Conservation (phyloP, 148 eudicot species). For the Amaranthus hypochondriacus region DNA sequence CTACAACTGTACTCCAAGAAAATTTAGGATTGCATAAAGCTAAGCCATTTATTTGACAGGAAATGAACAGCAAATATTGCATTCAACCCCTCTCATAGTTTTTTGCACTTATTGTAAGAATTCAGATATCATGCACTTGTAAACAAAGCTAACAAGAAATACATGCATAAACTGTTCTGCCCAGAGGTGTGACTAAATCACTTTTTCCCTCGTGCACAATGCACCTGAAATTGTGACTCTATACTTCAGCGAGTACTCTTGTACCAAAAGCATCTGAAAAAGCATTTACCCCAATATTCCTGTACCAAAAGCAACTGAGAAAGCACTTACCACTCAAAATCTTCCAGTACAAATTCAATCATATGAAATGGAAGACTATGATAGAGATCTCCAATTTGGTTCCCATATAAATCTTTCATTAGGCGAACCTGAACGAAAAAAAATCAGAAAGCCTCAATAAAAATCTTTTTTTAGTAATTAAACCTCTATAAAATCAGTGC, state of each 20-base stretch:
- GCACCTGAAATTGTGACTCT: background rate
- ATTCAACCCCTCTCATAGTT: no score
- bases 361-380: slow-evolving; percentile 88
- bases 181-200: background rate
- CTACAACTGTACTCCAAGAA: no score
- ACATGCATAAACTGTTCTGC: background rate
- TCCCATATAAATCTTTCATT: slow-evolving; percentile 80
- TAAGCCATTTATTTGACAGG: no score
- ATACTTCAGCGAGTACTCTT: background rate
- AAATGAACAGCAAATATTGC: no score
- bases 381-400: slow-evolving; percentile 91
- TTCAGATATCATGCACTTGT: background rate
- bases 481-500: background rate
- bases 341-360: slow-evolving; percentile 82
- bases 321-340: slow-evolving; percentile 65
- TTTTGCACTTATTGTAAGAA: background rate
- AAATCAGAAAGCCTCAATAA: slow-evolving; percentile 10
- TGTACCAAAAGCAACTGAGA: background rate
- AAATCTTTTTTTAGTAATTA: background rate
- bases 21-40: no score
- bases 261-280: background rate
- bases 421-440: slow-evolving; percentile 66
- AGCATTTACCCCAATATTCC: slow-evolving; percentile 40
- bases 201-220: background rate
- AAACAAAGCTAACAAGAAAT: background rate